Evolutionary conservation across 2,329 filamentous ascomycete species (phyloP), one percentile per base, ranked within the genome.

Genomic region (Pseudocercospora fuligena): DNA sequence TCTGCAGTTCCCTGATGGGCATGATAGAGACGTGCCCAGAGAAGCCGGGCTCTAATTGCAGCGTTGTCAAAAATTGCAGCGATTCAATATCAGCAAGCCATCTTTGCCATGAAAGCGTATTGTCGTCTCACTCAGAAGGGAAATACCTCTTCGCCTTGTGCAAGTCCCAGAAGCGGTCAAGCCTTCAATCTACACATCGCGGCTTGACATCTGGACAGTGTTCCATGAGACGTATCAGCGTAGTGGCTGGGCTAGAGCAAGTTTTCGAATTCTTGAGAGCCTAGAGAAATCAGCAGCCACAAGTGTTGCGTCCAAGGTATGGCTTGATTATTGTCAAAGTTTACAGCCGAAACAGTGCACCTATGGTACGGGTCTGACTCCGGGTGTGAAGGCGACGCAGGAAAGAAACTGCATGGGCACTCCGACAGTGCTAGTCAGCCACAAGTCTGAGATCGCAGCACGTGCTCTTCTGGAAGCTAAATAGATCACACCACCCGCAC

Each of bases 11-110:
- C 56, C 56, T 7, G 29, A 36, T 12, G 56, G 56, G 7, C 31
- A 59, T 43, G 56, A 59, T 43, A 21, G 56, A 8, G 36, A 59
- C 36, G 56, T 59, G 27, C 56, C 56, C 12, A 19, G 31, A 19
- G 56, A 59, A 53, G 49, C 29, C 19, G 49, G 49, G 25, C 49
- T 53, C 6, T 53, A 11, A 53, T 23, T 14, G 5, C 25, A 25
- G 49, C 23, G 23, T 27, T 29, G 23, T 25, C 19, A 4, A 14
- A 11, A 14, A 53, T 14, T 23, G 12, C 25, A 23, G 12, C 19
- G 23, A 23, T 14, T 6, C 23, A 53, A 12, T 49, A 49, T 2
- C 31, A 33, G 31, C 31, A 33, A 33, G 46, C 46, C 46, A 19
- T 23, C 46, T 49, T 16, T 33, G 31, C 31, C 2, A 14, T 33